These are phyloP conservation scores for Parathielavia appendiculata DNA, from an alignment of 495 filamentous ascomycete species.

Conservation along the genomic window DNA sequence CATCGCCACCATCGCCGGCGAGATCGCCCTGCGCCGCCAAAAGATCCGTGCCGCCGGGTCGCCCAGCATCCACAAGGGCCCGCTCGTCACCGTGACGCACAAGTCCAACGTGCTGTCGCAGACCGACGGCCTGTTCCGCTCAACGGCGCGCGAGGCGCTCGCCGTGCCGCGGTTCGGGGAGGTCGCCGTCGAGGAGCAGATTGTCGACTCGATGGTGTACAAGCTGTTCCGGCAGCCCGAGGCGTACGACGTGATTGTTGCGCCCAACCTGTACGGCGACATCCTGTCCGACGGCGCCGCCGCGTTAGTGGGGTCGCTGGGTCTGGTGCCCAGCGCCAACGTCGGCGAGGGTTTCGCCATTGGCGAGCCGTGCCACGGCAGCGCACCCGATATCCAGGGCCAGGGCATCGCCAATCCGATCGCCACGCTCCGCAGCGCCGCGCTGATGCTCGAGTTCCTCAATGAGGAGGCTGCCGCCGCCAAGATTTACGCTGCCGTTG, in stretches of 20 bases:
- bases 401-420: slow-evolving; percentile 91
- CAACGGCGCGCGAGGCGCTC: slow-evolving; percentile 67
- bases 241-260: slow-evolving; percentile 95
- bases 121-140: slow-evolving; percentile 93
- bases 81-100: slow-evolving; percentile 94
- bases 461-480: slow-evolving; percentile 79
- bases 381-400: slow-evolving; percentile 92
- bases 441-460: slow-evolving; percentile 93
- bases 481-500: slow-evolving; percentile 84
- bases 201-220: slow-evolving; percentile 98
- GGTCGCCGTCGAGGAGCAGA: slow-evolving; percentile 88
- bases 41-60: slow-evolving; percentile 55
- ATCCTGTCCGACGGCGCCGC: slow-evolving; percentile 94
- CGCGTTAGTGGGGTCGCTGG: slow-evolving; percentile 87
- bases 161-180: slow-evolving; percentile 52
- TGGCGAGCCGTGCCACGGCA: slow-evolving; percentile 96
- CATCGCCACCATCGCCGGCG: slow-evolving; percentile 88
- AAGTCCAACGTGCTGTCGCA: slow-evolving; percentile 97
- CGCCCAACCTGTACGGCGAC: slow-evolving; percentile 96
- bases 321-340: slow-evolving; percentile 93
- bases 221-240: slow-evolving; percentile 95
- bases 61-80: slow-evolving; percentile 55
- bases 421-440: slow-evolving; percentile 85
- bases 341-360: slow-evolving; percentile 94
- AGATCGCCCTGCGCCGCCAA: slow-evolving; percentile 84